Percentiles rank a stretch among this genome's conserved stretches.
Evolutionary conservation across 176 grass and related monocot species (phyloP).

Genomic region (Avena eriantha): DNA sequence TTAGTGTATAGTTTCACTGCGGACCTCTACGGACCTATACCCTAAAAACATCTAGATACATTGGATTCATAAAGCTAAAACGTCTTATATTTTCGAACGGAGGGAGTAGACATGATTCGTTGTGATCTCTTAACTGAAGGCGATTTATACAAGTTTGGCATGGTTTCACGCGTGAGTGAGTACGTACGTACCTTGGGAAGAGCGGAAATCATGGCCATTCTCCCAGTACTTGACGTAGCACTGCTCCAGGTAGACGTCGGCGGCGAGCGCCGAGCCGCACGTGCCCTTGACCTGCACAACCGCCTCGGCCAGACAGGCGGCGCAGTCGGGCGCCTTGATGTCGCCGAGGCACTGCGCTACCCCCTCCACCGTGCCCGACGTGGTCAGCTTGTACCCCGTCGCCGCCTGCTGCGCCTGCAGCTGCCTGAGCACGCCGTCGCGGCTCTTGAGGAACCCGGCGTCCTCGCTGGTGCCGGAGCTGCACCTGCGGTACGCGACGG

Average conservation of each 20-base stretch:
- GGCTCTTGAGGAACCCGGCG: conserved; percentile 52
- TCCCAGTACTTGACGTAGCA: conserved; percentile 90
- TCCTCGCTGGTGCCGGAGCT: conserved; percentile 60
- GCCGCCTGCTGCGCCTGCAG: conserved; percentile 49
- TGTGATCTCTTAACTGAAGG: background rate
- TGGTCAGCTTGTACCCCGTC: conserved; percentile 55
- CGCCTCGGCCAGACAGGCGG: conserved; percentile 70
- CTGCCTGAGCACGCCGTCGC: conserved; percentile 63
- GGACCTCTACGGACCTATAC: too few relatives aligned
- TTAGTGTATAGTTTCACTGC: too few relatives aligned
- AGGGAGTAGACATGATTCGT: too few relatives aligned
- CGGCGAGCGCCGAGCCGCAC: conserved; percentile 65
- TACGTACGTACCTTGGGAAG: conserved; percentile 54
- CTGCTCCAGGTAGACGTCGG: conserved; percentile 75
- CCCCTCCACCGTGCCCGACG: conserved; percentile 64
- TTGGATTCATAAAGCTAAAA: too few relatives aligned
- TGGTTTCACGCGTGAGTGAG: background rate
- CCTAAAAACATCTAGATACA: too few relatives aligned
- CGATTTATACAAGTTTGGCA: background rate
- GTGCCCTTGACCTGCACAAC: conserved; percentile 58
- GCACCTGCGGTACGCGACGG: conserved; percentile 68
- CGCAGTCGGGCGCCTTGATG: conserved; percentile 52
- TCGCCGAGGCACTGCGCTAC: conserved; percentile 76
- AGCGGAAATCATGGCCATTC: conserved; percentile 54
- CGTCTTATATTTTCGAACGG: too few relatives aligned